Evolutionary conservation across 2,329 filamentous ascomycete genomes (phyloP), one percentile per base, ranked within the genome.

Genomic region (Aspergillus sp.): DNA sequence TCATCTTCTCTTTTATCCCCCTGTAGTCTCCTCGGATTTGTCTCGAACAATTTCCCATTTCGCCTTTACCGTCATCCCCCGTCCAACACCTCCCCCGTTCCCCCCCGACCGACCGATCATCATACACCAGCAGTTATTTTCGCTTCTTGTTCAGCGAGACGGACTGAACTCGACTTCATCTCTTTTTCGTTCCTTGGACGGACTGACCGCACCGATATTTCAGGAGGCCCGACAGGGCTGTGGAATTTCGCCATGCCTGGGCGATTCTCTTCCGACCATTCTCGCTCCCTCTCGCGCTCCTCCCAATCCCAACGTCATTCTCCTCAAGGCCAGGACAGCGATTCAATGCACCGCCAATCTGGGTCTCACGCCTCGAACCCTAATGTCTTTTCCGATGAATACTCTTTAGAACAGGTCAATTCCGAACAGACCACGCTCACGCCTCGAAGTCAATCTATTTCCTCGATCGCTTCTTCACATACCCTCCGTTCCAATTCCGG

Each of bases 381-480:
- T 41, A 68, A 74, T 56, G 64, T 75, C 34, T 75, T 75, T 57
- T 72, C 72, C 49, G 72, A 75, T 54, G 71, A 73, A 38, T 73
- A 70, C 54, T 71, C 71, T 6, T 54, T 74, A 53, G 69, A 73
- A 51, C 60, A 66, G 8, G 58, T 70, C 42, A 62, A 71, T 48
- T 47, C 59, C 46, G 60, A 63, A 53, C 57, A 57, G 45, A 56
- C 63, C 43, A 59, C 62, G 42, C 57, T 59, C 33, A 59, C 57
- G 32, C 58, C 56, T 43, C 52, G 57, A 50, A 64, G 57, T 42
- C 56, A 59, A 10, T 62, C 59, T 12, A 43, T 58, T 19, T 59
- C 59, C 28, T 68, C 66, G n/a, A 50, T 59, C 47, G 53, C 59
- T 43, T 65, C 65, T 19, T 64, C 58, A 5, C 53, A 61, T 28